Conservation (phyloP, 164 flowering plant species). For the Vitis amurensis region DNA sequence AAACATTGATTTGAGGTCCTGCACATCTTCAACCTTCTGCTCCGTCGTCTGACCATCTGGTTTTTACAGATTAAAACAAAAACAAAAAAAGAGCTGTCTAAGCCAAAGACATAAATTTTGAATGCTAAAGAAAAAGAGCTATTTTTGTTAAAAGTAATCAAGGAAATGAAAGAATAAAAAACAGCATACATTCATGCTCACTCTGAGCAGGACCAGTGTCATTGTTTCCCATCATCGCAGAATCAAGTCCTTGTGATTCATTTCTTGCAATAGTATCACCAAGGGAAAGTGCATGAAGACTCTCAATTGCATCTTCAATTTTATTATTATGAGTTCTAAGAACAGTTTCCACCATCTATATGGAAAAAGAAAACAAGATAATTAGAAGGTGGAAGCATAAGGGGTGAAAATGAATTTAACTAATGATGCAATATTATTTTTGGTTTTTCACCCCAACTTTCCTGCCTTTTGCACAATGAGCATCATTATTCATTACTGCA, state of each 20-base stretch:
- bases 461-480: neutral
- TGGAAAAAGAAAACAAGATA: neutral
- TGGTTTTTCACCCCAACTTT: neutral
- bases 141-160: neutral
- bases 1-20: slow-evolving; percentile 11
- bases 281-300: slow-evolving; percentile 17
- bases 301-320: slow-evolving; percentile 27
- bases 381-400: neutral
- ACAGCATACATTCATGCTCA: slow-evolving; percentile 2
- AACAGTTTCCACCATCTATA: slow-evolving; percentile 21
- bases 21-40: slow-evolving; percentile 18
- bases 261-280: slow-evolving; percentile 7
- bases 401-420: neutral
- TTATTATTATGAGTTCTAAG: slow-evolving; percentile 18
- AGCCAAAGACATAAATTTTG: neutral
- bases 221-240: slow-evolving; percentile 8
- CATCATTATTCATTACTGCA: too few species aligned
- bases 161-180: neutral
- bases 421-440: neutral
- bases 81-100: neutral
- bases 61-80: slow-evolving; percentile 1
- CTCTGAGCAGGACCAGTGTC: slow-evolving; percentile 6
- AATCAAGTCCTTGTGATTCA: slow-evolving; percentile 2
- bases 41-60: slow-evolving; percentile 23
- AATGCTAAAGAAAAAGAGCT: neutral